These are phyloP conservation scores for Neonectria sp. DNA, from an alignment of 2,329 filamentous ascomycete species.

Conservation along the genomic window DNA sequence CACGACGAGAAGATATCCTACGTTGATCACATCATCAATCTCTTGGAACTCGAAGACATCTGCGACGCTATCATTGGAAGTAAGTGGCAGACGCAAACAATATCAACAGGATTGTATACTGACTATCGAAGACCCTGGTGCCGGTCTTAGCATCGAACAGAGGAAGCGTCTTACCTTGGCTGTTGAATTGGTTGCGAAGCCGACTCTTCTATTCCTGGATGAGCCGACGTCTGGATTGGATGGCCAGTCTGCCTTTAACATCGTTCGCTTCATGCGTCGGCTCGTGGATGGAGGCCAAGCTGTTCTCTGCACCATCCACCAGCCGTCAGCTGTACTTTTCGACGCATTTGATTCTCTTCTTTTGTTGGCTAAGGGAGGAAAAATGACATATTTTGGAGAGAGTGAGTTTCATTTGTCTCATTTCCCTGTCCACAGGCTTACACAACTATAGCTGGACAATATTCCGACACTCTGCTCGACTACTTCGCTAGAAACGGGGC, in stretches of 20 bases:
- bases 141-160: constrained; percentile 65
- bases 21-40: constrained; percentile 75
- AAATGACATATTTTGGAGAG: constrained; percentile 40
- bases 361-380: constrained; percentile 40
- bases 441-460: constrained; percentile 30
- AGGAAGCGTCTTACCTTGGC: constrained; percentile 78
- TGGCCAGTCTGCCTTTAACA: constrained; percentile 53
- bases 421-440: background rate
- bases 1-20: constrained; percentile 75
- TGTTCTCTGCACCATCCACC: constrained; percentile 76
- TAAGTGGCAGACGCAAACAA: constrained; percentile 41
- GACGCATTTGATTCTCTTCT: constrained; percentile 41
- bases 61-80: constrained; percentile 75
- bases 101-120: constrained; percentile 52
- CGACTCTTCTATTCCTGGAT: constrained; percentile 77
- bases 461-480: constrained; percentile 34
- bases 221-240: constrained; percentile 72
- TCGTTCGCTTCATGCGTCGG: constrained; percentile 58
- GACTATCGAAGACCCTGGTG: constrained; percentile 59
- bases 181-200: constrained; percentile 80
- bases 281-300: constrained; percentile 75
- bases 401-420: background rate
- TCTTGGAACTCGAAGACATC: constrained; percentile 75
- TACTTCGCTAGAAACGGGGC: constrained; percentile 69
- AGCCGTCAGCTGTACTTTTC: constrained; percentile 61